Conservation (phyloP, 306 rosid genomes). For the Begonia peltatifolia region DNA sequence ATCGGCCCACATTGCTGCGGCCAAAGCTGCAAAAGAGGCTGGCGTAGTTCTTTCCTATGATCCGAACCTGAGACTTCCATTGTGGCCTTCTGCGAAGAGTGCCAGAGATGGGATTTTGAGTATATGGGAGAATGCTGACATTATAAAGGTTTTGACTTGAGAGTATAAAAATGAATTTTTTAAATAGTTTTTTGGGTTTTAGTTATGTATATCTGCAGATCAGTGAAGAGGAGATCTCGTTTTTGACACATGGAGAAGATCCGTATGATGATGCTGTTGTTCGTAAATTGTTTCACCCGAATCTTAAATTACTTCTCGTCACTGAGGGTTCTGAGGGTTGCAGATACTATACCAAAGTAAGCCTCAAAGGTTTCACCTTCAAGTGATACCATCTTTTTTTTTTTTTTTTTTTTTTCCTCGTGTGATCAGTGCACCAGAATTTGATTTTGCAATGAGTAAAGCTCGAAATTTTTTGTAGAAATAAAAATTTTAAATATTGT, state of each 20-base stretch:
- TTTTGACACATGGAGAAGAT: conserved; percentile 76
- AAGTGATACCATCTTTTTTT: no score
- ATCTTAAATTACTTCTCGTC: conserved; percentile 79
- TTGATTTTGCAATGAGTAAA: no score
- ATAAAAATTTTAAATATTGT: no score
- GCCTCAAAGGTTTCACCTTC: conserved; percentile 3
- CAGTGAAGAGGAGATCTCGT: conserved; percentile 83
- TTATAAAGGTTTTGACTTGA: conserved; percentile 47
- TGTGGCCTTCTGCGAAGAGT: conserved; percentile 83
- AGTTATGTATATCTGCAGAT: conserved; percentile 30
- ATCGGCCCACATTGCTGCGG: conserved; percentile 87
- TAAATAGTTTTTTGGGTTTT: no score
- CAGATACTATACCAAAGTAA: conserved; percentile 86
- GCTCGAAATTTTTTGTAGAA: no score
- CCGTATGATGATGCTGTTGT: conserved; percentile 72
- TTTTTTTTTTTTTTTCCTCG: no score
- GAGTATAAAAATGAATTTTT: background rate
- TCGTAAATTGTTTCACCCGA: conserved; percentile 68
- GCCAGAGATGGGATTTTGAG: conserved; percentile 93
- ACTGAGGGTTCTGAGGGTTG: conserved; percentile 95
- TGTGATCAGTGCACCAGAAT: no score
- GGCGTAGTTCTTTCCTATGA: conserved; percentile 79
- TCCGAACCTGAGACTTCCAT: conserved; percentile 92
- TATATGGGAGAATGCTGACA: conserved; percentile 86
- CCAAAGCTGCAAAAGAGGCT: conserved; percentile 83